Evolutionary conservation across 2,329 filamentous ascomycete genomes (phyloP), one percentile per base, ranked within the genome.

Genomic region (Alternaria triticina): DNA sequence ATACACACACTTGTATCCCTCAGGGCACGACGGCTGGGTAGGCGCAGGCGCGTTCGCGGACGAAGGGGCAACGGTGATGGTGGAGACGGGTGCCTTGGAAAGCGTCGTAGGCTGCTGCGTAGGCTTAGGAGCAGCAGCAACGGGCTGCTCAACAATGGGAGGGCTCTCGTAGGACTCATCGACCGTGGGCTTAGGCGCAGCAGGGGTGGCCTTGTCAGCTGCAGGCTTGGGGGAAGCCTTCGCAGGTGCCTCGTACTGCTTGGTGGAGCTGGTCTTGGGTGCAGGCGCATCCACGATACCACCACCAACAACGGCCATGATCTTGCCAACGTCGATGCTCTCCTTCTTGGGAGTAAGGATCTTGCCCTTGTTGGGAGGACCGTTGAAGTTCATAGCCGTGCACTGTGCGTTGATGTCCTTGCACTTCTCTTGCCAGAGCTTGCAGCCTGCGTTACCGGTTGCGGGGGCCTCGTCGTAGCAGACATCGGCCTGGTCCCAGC

Each of bases 391-490:
- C 10, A 75, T 76, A 12, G 77, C 77, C 6, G 67, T 77, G 76
- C 84, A 86, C 25, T 73, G 68, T 13, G 77, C 73, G 43, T 82
- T 74, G 64, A 85, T 78, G 20, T 60, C 75, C 46, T 78, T 76
- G 80, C 91, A 93, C 80, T 90, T 90, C 12, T 79, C 74, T 72
- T 88, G 85, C 88, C 88, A 92, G 33, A 85, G 79, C 51, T 84
- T 78, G 79, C 91, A 94, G 67, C 86, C 86, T 1, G 78, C 79
- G 65, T 80, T 79, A 1, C 90, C 90, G 2, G 88, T 88, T 1
- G 89, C 86, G 12, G 86, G 86, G 3, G 87, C 84, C 6, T 79
- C 77, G 47, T 82, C 76, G 79, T 86, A 92, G 83, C 91, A 93
- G n/a, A 69, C 74, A 3, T 84, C 78, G 28, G 81, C 79, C 80